Evolutionary conservation across 495 filamentous ascomycete genomes (phyloP), one percentile per base, ranked within the genome.

Genomic region (Opeltia flavorubescens): DNA sequence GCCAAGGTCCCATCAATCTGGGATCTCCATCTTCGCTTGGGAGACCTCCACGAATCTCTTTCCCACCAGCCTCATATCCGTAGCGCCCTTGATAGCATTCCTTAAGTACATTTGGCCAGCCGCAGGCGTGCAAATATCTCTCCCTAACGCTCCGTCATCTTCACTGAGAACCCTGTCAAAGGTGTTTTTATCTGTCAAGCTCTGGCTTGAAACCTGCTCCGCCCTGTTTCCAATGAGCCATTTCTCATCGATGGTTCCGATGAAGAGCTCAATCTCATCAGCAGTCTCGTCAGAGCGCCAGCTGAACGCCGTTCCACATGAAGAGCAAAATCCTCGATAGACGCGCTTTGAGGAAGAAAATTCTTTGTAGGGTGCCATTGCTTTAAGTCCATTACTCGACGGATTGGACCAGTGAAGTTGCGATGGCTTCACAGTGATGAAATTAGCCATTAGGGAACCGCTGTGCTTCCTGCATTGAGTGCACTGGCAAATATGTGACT

Each of bases 391-490:
- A 38, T 58, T 56, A 48, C 48, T 58, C 1, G 50, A 30, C 24
- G 49, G 11, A 30, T 31, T 28, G 51, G 44, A 38, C 63, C 63
- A 54, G 39, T 53, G 48, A 39, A 69, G 52, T 24, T 60, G 48
- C 1, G 51, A 27, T 5, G 46, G 51, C 9, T 49, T 44, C 13
- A 67, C 40, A 23, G 33, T 49, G 18, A 58, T 45, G 36, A 62
- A 50, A 46, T 58, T 58, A 17, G 56, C 51, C 20, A 66, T 40
- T 6, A 71, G 50, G 11, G 52, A 44, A 11, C 66, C 67, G 17
- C 50, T 57, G 43, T 55, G 52, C 44, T 68, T 68, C 21, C 66
- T 56, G 51, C 67, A 69, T 57, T 64, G 63, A 29, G 64, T 66
- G 54, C 67, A 68, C 54, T 68, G 64, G 55, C 66, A 71, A 9